Percentiles rank a stretch among this genome's conserved stretches.
These are phyloP conservation scores for Aphanocladium album DNA, from an alignment of 2,329 filamentous ascomycete species.

Conservation along the genomic window DNA sequence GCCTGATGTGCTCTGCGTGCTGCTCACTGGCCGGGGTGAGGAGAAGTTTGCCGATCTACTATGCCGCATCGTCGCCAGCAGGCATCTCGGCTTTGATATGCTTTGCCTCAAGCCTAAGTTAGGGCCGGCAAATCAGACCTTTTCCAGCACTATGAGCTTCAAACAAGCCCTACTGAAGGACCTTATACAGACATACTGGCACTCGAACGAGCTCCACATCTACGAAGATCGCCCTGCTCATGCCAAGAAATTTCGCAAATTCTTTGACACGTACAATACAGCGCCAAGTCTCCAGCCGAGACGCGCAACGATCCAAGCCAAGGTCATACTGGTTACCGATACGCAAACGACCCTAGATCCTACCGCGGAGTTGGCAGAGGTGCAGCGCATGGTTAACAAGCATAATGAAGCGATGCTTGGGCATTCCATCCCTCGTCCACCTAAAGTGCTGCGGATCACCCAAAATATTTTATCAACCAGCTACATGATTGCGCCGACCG, in stretches of 20 bases:
- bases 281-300: constrained; percentile 43
- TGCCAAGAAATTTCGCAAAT: constrained; percentile 81
- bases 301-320: constrained; percentile 63
- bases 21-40: constrained; percentile 83
- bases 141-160: constrained; percentile 80
- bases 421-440: constrained; percentile 29
- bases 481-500: constrained; percentile 71
- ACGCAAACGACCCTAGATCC: constrained; percentile 69
- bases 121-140: constrained; percentile 73
- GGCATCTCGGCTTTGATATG: constrained; percentile 80
- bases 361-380: constrained; percentile 70
- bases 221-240: constrained; percentile 63
- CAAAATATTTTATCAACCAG: constrained; percentile 88
- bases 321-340: constrained; percentile 84
- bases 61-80: constrained; percentile 73
- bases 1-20: constrained; percentile 75
- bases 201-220: constrained; percentile 73
- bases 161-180: constrained; percentile 80
- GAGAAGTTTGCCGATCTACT: constrained; percentile 71
- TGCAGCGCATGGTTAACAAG: constrained; percentile 85
- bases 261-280: constrained; percentile 72
- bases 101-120: constrained; percentile 79
- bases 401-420: constrained; percentile 60
- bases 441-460: constrained; percentile 62
- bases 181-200: constrained; percentile 77